Conservation (phyloP, 1,284 basidiomycete species). For the Cutaneotrichosporon sp. region DNA sequence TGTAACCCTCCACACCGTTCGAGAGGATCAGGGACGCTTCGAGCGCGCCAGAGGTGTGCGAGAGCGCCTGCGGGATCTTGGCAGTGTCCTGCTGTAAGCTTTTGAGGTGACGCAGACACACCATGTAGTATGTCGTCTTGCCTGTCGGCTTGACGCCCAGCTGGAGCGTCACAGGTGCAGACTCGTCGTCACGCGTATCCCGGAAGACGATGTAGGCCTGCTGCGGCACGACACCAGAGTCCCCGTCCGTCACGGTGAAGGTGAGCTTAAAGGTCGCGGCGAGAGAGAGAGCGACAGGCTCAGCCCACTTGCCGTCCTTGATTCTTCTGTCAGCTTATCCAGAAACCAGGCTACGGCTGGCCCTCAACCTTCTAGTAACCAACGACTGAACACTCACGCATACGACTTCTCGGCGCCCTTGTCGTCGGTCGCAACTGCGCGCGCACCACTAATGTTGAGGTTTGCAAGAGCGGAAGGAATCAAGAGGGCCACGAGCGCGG, state of each 20-base stretch:
- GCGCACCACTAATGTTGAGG: not conserved
- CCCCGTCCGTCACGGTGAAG: constrained; percentile 11
- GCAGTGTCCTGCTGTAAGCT: constrained; percentile 39
- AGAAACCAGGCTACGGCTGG: not conserved
- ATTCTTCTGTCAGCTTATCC: constrained; percentile 7
- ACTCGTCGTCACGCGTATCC: not conserved
- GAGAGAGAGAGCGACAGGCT: not conserved
- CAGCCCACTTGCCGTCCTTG: constrained; percentile 3
- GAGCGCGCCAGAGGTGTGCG: constrained; percentile 35
- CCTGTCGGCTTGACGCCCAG: constrained; percentile 13
- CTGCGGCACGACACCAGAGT: constrained; percentile 5
- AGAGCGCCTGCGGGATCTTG: constrained; percentile 38
- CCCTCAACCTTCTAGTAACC: not conserved
- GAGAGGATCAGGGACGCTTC: constrained; percentile 39
- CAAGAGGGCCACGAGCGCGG: not conserved
- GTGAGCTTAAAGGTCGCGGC: constrained; percentile 12
- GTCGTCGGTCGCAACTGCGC: not conserved
- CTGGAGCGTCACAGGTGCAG: constrained; percentile 2
- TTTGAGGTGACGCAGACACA: not conserved
- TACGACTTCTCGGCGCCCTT: constrained; percentile 3
- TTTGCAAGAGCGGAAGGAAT: not conserved
- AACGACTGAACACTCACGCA: not conserved
- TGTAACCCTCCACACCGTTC: constrained; percentile 47
- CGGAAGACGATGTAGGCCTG: constrained; percentile 13
- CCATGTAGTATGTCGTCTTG: constrained; percentile 11